Evolutionary conservation across 495 filamentous ascomycete genomes (phyloP), one percentile per base, ranked within the genome.

Genomic region (Aspergillus leporis): DNA sequence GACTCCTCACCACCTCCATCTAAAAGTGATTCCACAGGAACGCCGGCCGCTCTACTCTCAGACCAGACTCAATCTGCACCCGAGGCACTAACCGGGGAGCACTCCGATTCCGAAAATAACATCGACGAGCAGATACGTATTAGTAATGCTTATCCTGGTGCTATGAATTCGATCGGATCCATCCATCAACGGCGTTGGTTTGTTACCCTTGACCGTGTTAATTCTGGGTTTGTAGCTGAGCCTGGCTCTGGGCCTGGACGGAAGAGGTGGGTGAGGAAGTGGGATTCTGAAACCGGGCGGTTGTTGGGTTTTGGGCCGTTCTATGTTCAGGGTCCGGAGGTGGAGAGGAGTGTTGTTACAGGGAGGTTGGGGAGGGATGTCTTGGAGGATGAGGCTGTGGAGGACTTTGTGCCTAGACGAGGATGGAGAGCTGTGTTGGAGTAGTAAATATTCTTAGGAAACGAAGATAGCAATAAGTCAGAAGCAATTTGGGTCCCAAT

Each of bases 181-280:
- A 75, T 89, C 19, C 81, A 89, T 61, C 84, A 88, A 65, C 79
- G 87, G 2, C 70, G 75, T 4, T 90, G 87, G 87, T 85, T 80
- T 56, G 65, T 88, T 18, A 78, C 76, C 23, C 66, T 88, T 14
- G 86, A 89, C 52, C 73, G 81, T 2, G 60, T 58, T 5, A 75
- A 73, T 6, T 83, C 79, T 40, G 86, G 87, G 21, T 86, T 89
- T 52, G 63, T 69, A 14, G 70, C 51, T 45, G 69, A 74, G 22
- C 45, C 49, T 19, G 61, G 62, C 0, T 49, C 57, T n/a, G 61
- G 58, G 8, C 53, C 60, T 0, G 66, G 61, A 48, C 66, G 58
- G 41, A 70, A 62, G 46, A 50, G 38, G n/a, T 73, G 72, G 70
- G 55, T 55, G 8, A 61, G 70, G 31, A 61, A 56, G 55, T 34